Percentiles rank a stretch among this genome's conserved stretches.
phyloP scores from a whole-genome alignment of 1,139 yeast genomes.

The Debaryomyces sp. region DNA sequence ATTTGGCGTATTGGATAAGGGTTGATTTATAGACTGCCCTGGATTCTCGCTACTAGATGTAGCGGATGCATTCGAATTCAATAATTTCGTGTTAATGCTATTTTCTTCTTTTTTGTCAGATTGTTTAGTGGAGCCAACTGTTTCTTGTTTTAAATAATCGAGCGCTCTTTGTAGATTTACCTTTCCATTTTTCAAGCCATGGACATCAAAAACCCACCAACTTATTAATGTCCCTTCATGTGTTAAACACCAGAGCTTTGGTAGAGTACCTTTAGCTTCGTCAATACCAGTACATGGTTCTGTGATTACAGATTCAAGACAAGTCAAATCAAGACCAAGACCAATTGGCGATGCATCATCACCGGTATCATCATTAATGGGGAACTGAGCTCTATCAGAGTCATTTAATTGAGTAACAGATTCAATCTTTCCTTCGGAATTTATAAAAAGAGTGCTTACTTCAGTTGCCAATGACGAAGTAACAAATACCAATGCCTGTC shows the following conservation, averaged over 20 bases:
- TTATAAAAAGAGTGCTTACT: slow-evolving; percentile 43
- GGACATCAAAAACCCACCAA: slow-evolving; percentile 66
- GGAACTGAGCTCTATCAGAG: slow-evolving; percentile 68
- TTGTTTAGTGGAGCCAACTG: not conserved
- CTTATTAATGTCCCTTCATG: slow-evolving; percentile 61
- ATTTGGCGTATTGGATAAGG: not conserved
- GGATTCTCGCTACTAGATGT: not conserved
- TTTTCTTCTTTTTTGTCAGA: not conserved
- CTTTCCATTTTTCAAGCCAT: slow-evolving; percentile 39
- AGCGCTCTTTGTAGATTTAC: slow-evolving; percentile 25
- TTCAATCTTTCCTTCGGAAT: slow-evolving; percentile 20
- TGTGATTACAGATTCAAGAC: slow-evolving; percentile 37
- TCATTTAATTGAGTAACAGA: slow-evolving; percentile 59
- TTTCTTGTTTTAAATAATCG: not conserved
- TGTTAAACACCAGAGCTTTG: slow-evolving; percentile 63
- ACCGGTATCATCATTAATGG: slow-evolving; percentile 62
- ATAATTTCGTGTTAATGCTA: not conserved
- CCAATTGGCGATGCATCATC: slow-evolving; percentile 78
- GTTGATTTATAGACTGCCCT: not conserved
- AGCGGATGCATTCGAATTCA: not conserved
- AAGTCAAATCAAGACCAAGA: slow-evolving; percentile 58
- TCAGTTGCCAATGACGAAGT: slow-evolving; percentile 70
- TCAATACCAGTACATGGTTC: slow-evolving; percentile 66
- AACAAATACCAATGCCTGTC: slow-evolving; percentile 36
- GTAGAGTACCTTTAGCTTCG: slow-evolving; percentile 53